Percentiles rank a stretch among this genome's conserved stretches.
phyloP scores from a whole-genome alignment of 1,284 basidiomycete genomes.

The Apiotrichum gracile region DNA sequence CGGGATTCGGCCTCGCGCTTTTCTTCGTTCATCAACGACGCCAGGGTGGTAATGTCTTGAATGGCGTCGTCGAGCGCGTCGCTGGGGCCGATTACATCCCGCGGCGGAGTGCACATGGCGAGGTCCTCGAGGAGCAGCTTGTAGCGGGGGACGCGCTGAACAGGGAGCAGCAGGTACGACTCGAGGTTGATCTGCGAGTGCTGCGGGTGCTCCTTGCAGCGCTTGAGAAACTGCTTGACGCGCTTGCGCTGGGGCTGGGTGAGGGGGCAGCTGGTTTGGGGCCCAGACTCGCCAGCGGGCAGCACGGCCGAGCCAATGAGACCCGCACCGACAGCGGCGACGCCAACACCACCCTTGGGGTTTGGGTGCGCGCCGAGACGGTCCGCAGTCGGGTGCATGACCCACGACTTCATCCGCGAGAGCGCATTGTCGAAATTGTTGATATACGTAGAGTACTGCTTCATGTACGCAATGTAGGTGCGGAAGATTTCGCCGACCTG shows the following conservation, averaged over 20 bases:
- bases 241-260: constrained; percentile 74
- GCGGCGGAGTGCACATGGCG: constrained; percentile 72
- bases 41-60: constrained; percentile 74
- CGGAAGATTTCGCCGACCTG: constrained; percentile 83
- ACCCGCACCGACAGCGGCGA: constrained; percentile 15
- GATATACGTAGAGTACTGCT: constrained; percentile 94
- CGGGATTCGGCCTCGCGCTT: constrained; percentile 89
- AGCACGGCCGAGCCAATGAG: constrained; percentile 56
- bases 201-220: constrained; percentile 55
- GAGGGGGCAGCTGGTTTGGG: constrained; percentile 40
- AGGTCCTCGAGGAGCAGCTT: constrained; percentile 85
- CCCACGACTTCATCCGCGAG: constrained; percentile 78
- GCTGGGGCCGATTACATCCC: constrained; percentile 56
- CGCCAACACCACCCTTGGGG: constrained; percentile 11
- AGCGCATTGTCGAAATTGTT: constrained; percentile 92
- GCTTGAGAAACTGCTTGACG: constrained; percentile 76
- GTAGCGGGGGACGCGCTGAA: constrained; percentile 95
- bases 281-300: constrained; percentile 43
- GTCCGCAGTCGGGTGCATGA: constrained; percentile 18
- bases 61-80: constrained; percentile 82
- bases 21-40: constrained; percentile 93
- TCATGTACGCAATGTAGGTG: constrained; percentile 91
- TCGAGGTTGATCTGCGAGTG: constrained; percentile 97
- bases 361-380: not conserved
- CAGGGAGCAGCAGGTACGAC: constrained; percentile 86